Conservation (phyloP, 495 filamentous ascomycete genomes). For the Neurospora sp. region DNA sequence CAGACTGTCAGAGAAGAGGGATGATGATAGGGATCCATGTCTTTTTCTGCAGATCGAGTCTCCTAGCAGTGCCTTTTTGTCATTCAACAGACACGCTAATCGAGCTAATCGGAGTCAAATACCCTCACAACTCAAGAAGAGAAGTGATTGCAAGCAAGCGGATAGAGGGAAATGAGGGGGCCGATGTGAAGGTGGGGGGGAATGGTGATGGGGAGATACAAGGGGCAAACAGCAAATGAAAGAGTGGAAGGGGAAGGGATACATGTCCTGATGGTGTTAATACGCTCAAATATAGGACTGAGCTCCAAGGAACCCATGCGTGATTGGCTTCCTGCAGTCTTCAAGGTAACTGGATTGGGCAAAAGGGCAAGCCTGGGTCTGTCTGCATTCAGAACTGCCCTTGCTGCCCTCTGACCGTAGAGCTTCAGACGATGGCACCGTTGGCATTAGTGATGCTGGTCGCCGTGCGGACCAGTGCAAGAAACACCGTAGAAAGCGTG, state of each 20-base stretch:
- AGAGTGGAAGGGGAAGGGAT: conserved; percentile 4
- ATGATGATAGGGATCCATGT: not conserved
- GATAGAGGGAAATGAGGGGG: not conserved
- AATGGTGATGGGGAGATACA: not conserved
- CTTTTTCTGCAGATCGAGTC: not conserved
- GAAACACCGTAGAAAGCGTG: not conserved
- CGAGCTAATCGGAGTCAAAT: not conserved
- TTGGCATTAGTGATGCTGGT: not conserved
- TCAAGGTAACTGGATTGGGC: conserved; percentile 11
- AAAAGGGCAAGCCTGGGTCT: not conserved
- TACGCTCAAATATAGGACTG: conserved; percentile 9
- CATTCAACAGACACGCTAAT: not conserved
- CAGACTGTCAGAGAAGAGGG: not conserved
- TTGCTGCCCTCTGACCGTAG: not conserved
- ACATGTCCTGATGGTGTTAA: conserved; percentile 10
- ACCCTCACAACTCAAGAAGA: not conserved
- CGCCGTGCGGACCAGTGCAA: not conserved
- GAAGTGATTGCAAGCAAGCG: not conserved
- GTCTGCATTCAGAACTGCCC: conserved; percentile 6
- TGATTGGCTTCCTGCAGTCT: conserved; percentile 10
- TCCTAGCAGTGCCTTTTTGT: not conserved
- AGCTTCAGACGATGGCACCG: not conserved
- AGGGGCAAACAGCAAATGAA: conserved; percentile 9
- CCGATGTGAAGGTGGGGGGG: not conserved
- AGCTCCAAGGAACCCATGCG: not conserved